Conservation (phyloP, 345 rosid species). For the Limnanthes douglasii region DNA sequence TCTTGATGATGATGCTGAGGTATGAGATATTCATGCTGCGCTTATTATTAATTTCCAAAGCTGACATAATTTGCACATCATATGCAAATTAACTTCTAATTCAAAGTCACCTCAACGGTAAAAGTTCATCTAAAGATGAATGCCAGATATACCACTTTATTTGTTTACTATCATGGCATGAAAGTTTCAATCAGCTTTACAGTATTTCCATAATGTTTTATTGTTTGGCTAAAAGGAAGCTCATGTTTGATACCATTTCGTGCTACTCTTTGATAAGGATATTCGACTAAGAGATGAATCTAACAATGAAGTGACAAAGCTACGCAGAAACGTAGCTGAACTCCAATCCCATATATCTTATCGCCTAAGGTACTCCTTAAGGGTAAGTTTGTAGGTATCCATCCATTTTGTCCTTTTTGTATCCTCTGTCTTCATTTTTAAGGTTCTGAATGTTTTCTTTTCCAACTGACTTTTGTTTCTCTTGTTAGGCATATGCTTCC, state of each 20-base stretch:
- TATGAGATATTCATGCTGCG: constrained; percentile 9
- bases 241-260: constrained; percentile 2
- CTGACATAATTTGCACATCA: constrained; percentile 1
- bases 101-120: too few species aligned
- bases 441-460: constrained; percentile 4
- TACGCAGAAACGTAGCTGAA: constrained; percentile 19
- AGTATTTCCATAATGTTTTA: neutral
- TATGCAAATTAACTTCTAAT: too few species aligned
- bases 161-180: too few species aligned
- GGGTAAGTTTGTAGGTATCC: constrained; percentile 29
- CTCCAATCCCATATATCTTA: constrained; percentile 63
- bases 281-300: constrained; percentile 74
- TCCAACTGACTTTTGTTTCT: constrained; percentile 5
- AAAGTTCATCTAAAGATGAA: too few species aligned
- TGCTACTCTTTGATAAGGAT: constrained; percentile 35
- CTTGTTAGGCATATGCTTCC: constrained; percentile 67
- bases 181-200: neutral
- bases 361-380: constrained; percentile 46
- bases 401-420: neutral
- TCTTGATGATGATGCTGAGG: constrained; percentile 89
- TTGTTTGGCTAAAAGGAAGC: neutral
- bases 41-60: neutral
- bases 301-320: constrained; percentile 16
- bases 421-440: constrained; percentile 1
- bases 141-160: too few species aligned